Evolutionary conservation across 805 yeast species (phyloP), one percentile per base, ranked within the genome.

Genomic region (Schwanniomyces vanrijiae): DNA sequence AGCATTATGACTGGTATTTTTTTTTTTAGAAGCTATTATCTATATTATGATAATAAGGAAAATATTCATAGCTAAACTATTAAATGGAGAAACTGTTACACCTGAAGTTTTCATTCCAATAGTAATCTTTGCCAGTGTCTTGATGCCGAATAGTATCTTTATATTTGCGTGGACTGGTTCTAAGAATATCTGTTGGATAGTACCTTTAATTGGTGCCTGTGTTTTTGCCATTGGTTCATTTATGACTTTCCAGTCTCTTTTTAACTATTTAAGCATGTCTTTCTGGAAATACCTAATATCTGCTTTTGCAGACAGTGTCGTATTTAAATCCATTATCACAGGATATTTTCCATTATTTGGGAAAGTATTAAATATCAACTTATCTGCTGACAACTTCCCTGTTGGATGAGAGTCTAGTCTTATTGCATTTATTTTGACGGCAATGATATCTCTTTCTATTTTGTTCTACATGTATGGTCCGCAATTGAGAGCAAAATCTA

Each of bases 331-430:
- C 5, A 63, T 64, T 2, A 73, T 77, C 53, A 87, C 84, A 1
- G 81, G 82, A 47, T 78, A 76, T 1, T 81, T 82, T 66, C 86
- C 86, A 21, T 69, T 86, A 43, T 84, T 84, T 61, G 85, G 46
- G 4, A 59, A 71, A 34, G 78, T 80, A 29, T 75, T 86, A 80
- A 86, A 76, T 59, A 64, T 69, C 44, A 76, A 79, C 54, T 65
- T 80, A 46, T 76, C 75, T 9, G 72, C 76, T 41, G 64, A 71
- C 2, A 72, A 68, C 37, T 83, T 68, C 57, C 86, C 86, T 2
- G 80, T 78, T 14, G 85, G 71, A 3, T 82, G 84, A 84, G 87
- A 84, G 2, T 64, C 78, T 2, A 68, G 78, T 6, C 49, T 81
- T 80, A 54, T 78, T 26, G 83, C 76, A 0, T 75, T 77, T 51